Evolutionary conservation across 768 basidiomycete genomes (phyloP).

Genomic region (Agaricus subrufescens): DNA sequence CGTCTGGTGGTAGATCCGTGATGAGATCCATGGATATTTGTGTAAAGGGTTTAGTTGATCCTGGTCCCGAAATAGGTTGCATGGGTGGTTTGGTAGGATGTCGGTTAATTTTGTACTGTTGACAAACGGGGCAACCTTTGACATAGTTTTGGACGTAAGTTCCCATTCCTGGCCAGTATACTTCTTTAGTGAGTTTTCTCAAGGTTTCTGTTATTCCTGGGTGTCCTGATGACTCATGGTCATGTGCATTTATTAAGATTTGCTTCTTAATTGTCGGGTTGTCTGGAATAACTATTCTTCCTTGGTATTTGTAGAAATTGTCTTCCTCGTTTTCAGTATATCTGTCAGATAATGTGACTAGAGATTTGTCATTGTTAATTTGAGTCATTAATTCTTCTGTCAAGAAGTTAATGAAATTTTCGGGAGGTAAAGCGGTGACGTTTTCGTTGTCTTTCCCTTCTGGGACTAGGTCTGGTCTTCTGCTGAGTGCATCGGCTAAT

Average conservation of each 20-base stretch:
- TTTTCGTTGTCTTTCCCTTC: too few relatives aligned
- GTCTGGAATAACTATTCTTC: constrained; percentile 5
- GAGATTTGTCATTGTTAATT: too few relatives aligned
- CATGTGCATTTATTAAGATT: constrained; percentile 5
- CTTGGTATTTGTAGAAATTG: too few relatives aligned
- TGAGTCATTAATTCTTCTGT: too few relatives aligned
- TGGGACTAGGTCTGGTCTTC: too few relatives aligned
- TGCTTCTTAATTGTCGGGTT: not conserved
- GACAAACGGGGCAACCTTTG: constrained; percentile 16
- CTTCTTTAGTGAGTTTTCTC: constrained; percentile 1
- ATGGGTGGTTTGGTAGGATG: constrained; percentile 9
- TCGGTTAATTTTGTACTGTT: constrained; percentile 14
- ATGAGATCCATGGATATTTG: too few relatives aligned
- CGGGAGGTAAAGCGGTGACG: too few relatives aligned
- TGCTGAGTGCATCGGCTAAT: too few relatives aligned
- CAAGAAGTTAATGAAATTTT: too few relatives aligned
- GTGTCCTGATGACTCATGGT: constrained; percentile 11
- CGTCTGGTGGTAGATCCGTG: too few relatives aligned
- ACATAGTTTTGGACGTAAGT: constrained; percentile 16
- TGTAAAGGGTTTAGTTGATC: constrained; percentile 3
- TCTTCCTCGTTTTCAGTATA: too few relatives aligned
- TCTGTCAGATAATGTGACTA: too few relatives aligned
- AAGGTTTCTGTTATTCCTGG: constrained; percentile 10
- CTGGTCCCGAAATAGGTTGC: constrained; percentile 7
- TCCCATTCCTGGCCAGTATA: constrained; percentile 19